These are phyloP conservation scores for Penicillium lagena DNA, from an alignment of 495 filamentous ascomycete species.

Conservation along the genomic window DNA sequence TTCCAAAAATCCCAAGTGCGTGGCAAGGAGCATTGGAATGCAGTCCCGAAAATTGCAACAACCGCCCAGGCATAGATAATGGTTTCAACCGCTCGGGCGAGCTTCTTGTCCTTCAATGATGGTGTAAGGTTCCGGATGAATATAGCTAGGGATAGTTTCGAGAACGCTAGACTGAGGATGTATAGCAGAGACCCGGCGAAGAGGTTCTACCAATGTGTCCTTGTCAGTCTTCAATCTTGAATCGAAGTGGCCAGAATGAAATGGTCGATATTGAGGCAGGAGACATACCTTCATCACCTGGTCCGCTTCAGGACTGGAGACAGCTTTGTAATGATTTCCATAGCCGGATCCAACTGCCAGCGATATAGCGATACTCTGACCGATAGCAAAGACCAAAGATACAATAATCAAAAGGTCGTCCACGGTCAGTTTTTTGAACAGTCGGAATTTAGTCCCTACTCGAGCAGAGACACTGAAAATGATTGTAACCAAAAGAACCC, in stretches of 20 bases:
- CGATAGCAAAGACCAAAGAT: conserved; percentile 12
- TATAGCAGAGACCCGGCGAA: conserved; percentile 19
- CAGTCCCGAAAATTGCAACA: conserved; percentile 13
- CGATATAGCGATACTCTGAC: conserved; percentile 15
- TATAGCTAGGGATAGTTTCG: conserved; percentile 18
- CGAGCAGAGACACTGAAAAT: conserved; percentile 15
- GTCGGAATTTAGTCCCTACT: conserved; percentile 18
- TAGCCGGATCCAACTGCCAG: conserved; percentile 22
- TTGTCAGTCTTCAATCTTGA: not conserved
- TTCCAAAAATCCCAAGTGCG: conserved; percentile 19
- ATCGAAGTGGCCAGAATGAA: not conserved
- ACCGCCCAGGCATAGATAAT: conserved; percentile 9
- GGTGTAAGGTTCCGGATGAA: conserved; percentile 21
- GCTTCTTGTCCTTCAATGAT: conserved; percentile 6
- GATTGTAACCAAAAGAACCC: conserved; percentile 15
- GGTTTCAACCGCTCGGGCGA: conserved; percentile 10
- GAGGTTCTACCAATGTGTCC: conserved; percentile 7
- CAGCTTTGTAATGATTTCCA: conserved; percentile 14
- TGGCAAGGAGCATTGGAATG: conserved; percentile 19
- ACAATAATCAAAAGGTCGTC: conserved; percentile 13
- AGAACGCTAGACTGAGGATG: conserved; percentile 15
- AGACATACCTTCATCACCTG: conserved; percentile 18
- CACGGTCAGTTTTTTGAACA: conserved; percentile 11
- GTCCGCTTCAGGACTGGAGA: conserved; percentile 9
- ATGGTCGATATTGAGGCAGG: no score